Base-by-base conservation (phyloP, 2,329 filamentous ascomycete genomes). In the Parascedosporium putredinis region DNA sequence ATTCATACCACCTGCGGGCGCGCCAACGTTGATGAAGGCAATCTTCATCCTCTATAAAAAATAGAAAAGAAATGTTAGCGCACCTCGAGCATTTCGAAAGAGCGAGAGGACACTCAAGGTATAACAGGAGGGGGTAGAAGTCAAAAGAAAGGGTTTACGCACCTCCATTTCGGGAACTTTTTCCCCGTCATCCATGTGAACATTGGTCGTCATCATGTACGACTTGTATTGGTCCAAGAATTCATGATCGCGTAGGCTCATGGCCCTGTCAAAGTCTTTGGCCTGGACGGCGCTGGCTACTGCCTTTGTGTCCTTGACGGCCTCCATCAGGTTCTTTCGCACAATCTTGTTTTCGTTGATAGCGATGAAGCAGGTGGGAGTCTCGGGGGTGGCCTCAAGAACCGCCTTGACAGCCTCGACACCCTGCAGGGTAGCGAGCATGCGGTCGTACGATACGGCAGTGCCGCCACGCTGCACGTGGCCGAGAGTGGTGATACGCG, bases 311-410 rank as follows among this genome's bases (percentile, higher is more conserved):
- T 89, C 79, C 44, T 79, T 72, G 9, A 98, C 93, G 1, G 93
- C 90, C 62, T 95, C 79, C 72, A 97, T 86, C 23, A 98, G 73
- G 18, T 89, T 85, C 58, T 90, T 89, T 50, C 90, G 81, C 55
- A 89, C 83, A 62, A 98, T 97, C 72, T 98, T 95, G 77, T 97
- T 97, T 73, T 98, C 93, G 55, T 84, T 90, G 57, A 98, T 90
- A 58, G 89, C 90, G 62, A 98, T 97, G 62, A 98, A 90, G 51
- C 89, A 91, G 45, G 89, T 95, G 50, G 88, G 87, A 0, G 87
- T 91, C 40, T 93, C 85, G 8, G 93, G 89, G 0, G 83, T 94
- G 46, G 88, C 87, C 56, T 95, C 88, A 24, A 96, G 75, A 16
- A 96, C 88, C 20, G 91, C 90, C 60, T 86, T 88, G 60, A 97